Conservation (phyloP, 176 grass and related monocot genomes). For the Eragrostis curvula region DNA sequence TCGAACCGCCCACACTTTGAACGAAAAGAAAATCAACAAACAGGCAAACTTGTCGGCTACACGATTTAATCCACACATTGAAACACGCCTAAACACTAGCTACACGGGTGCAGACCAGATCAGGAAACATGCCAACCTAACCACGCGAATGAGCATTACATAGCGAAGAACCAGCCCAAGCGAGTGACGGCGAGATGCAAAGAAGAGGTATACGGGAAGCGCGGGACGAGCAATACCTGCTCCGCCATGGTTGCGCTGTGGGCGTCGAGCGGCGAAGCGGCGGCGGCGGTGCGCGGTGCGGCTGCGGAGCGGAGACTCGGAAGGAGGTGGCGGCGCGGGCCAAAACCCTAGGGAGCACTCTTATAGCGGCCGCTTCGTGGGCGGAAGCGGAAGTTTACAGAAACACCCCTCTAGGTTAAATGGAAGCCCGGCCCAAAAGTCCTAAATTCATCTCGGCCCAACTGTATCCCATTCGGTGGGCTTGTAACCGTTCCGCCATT, state of each 20-base stretch:
- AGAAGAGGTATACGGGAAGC: neutral
- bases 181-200: neutral
- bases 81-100: neutral
- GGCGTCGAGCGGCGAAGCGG: neutral
- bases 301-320: neutral
- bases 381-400: conserved; percentile 9
- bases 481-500: neutral
- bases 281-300: conserved; percentile 27
- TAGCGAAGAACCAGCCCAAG: neutral
- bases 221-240: conserved; percentile 47
- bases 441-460: neutral
- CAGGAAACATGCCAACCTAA: neutral
- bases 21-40: neutral
- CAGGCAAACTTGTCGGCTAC: neutral
- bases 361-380: conserved; percentile 21
- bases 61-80: neutral
- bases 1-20: neutral
- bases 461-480: neutral
- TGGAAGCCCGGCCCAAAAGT: neutral
- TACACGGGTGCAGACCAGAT: neutral
- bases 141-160: neutral
- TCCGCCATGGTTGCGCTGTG: conserved; percentile 72
- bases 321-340: conserved; percentile 30
- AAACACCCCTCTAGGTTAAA: neutral
- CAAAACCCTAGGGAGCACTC: conserved; percentile 44